Base-by-base conservation (phyloP, 495 filamentous ascomycete genomes). In the Bathelium albidoporum region DNA sequence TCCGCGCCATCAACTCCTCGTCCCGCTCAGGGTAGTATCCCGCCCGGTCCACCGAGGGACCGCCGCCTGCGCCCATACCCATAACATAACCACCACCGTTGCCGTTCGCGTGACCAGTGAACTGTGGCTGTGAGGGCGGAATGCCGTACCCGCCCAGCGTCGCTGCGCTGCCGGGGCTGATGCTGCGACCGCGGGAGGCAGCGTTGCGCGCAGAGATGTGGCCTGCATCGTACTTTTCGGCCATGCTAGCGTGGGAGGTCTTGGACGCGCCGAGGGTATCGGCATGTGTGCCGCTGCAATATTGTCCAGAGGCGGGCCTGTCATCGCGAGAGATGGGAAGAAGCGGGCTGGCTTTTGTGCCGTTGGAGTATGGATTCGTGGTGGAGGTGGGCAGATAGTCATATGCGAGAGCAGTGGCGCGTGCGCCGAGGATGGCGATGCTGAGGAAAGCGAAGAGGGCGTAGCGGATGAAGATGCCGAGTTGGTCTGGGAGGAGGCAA, bases 401-500 rank as follows among this genome's bases (percentile, higher is more conserved):
- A 62, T 44, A 67, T 9, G 52, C 44, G 58, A 14, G 84, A 74
- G 65, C 73, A 39, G 87, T 73, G 14, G 91, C 83, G 58, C 86
- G 81, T 26, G 83, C 69, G 44, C 84, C 68, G 24, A 96, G 81
- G 11, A 83, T 29, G 31, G 79, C 59, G 2, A 94, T 58, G 9
- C 82, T 89, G 11, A 90, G 18, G 7, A 77, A 76, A 0, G 87
- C 75, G 28, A 92, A 75, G 11, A 77, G 72, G 58, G 75, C 82
- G 71, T 99, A 99, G 63, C 82, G 80, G 49, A 91, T 82, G 76
- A 91, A 95, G 53, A 91, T 90, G 10, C 78, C 78, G 1, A 96
- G 79, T 69, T 97, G 91, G 72, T 90, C 88, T 1, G 95, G 95
- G 5, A 99, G 82, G 1, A 97, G 80, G 70, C 94, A 99, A 12